Evolutionary conservation across 2,329 filamentous ascomycete species (phyloP), one percentile per base, ranked within the genome.

Genomic region (Scedosporium boydii): DNA sequence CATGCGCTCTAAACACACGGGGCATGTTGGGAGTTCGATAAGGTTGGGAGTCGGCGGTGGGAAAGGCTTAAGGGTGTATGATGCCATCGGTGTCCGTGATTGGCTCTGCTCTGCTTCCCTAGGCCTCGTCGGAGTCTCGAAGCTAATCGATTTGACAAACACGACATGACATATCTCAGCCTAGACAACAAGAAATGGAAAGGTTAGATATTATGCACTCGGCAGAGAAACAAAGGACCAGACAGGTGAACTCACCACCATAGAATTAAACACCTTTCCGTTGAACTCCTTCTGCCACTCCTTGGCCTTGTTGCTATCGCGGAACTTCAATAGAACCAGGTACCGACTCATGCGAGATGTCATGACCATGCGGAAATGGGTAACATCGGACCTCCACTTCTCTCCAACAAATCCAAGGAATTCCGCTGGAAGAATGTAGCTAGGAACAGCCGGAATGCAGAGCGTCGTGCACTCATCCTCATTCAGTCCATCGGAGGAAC

Each of bases 1-100:
- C 95, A 99, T 99, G 58, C 93, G 88, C 73, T 99, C 95, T 4
- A 99, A 82, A 67, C 95, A 99, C 9, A 99, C 95, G 0, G 95
- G 93, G 67, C 95, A 99, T 1, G 95, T 98, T 1, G 95, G 95
- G 12, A 99, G 79, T 75, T 99, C 95, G 61, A 96, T 83, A 1
- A 98, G 81, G 59, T 90, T 89, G 1, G 93, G 90, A 0, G 93
- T 96, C 1, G 83, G 84, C 2, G 80, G 87, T 3, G 84, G 84
- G 60, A 86, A 85, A 0, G 85, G 85, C 64, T 82, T 84, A 5
- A 84, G 74, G 23, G 76, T 82, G 67, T 69, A 79, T 6, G 73
- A 78, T 62, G 72, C 70, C 0, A 80, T 77, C 1, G 85, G 78
- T 3, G 83, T 83, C 69, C 90, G 87, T 3, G 41, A 26, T 41